A percentile compares a stretch with the other conserved stretches of the same genome.
These are phyloP conservation scores for Tilletiopsis washingtonensis DNA, from an alignment of 1,284 basidiomycete genomes.

Conservation along the genomic window DNA sequence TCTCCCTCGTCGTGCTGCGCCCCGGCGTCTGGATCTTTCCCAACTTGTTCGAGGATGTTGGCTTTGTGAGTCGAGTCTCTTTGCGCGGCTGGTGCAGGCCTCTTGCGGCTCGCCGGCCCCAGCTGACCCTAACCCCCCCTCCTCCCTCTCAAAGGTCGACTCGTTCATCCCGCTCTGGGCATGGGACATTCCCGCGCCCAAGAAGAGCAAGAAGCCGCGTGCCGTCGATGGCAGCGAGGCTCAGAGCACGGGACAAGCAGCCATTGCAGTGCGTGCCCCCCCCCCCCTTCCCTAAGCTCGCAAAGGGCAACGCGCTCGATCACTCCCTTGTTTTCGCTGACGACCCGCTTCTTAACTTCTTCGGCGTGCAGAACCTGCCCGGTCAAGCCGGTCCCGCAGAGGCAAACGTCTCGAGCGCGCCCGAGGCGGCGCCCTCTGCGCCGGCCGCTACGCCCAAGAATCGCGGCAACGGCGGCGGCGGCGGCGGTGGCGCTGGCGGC, in stretches of 20 bases:
- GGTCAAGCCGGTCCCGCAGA: too few relatives aligned
- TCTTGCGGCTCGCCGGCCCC: neutral
- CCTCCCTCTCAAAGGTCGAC: constrained; percentile 62
- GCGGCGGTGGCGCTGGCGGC: too few relatives aligned
- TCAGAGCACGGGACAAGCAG: neutral
- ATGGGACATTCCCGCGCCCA: constrained; percentile 65
- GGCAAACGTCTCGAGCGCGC: too few relatives aligned
- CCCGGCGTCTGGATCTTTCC: constrained; percentile 99
- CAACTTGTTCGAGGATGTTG: constrained; percentile 94
- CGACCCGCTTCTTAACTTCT: too few relatives aligned
- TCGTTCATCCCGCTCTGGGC: constrained; percentile 97
- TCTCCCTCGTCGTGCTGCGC: constrained; percentile 74
- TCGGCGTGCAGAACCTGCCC: too few relatives aligned
- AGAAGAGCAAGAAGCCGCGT: constrained; percentile 15
- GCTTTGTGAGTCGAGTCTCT: constrained; percentile 74
- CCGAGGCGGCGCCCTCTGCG: too few relatives aligned
- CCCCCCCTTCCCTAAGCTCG: neutral
- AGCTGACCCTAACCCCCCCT: neutral
- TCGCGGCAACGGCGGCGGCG: too few relatives aligned
- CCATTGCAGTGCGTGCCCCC: neutral
- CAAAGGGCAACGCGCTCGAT: neutral
- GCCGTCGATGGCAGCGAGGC: neutral
- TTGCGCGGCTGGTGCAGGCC: constrained; percentile 4
- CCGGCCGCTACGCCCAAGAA: too few relatives aligned
- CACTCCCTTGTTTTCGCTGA: neutral